Evolutionary conservation across 148 eudicot species (phyloP), one percentile per base, ranked within the genome.

Genomic region (Chenopodium berlandieri): DNA sequence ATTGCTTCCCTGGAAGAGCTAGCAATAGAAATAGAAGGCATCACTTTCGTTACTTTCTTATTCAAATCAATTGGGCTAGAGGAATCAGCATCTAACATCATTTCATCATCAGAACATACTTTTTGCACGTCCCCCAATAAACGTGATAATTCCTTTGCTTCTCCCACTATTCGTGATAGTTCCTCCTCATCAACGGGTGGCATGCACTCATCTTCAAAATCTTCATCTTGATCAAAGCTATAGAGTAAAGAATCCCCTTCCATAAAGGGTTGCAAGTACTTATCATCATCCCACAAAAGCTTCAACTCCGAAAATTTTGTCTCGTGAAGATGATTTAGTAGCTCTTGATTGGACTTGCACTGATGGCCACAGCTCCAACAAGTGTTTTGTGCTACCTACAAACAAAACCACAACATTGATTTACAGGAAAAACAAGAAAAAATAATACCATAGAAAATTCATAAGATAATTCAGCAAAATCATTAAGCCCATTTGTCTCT

Each of bases 241-340:
- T 87, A 92, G 72, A 96, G 81, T n/a, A 96, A 88, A 31, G 95
- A 80, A 86, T 96, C 99, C 46, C 91, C 98, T 88, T 90, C 85
- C 90, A 90, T 34, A 82, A 86, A 89, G 50, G 99, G 97, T 74
- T 86, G 90, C n/a, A 96, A 87, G 85, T 87, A 96, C 69, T 80
- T 89, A 76, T 94, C 97, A 78, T 94, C 92, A 82, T 89, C 88
- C 99, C 98, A 96, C 71, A 89, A 88, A 73, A 79, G 74, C 73
- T 22, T 81, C 86, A 75, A 78, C 13, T 80, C 84, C 17, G 78
- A 82, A 81, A 54, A 78, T 17, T 67, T 86, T 19, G 75, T 23
- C 76, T 86, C 79, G 25, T 91, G 97, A 78, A 92, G 84, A 87
- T 93, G 98, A 80, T 75, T 80, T 34, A 78, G 86, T 63, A 93